Evolutionary conservation across 2,329 filamentous ascomycete species (phyloP).

Genomic region (Cryphonectria carpinicola): DNA sequence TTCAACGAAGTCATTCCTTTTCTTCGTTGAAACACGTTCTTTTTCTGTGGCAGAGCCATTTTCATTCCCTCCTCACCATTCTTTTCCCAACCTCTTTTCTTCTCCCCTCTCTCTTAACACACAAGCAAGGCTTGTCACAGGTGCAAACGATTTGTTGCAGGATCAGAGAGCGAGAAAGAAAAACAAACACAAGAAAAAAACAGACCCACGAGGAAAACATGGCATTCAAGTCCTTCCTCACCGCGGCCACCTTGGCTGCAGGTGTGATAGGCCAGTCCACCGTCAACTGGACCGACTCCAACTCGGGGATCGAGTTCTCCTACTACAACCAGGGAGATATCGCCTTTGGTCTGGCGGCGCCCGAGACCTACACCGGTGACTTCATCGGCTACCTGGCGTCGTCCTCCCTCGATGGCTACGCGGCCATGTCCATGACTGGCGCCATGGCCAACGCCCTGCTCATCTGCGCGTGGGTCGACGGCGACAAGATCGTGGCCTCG

Average conservation of each 20-base stretch:
- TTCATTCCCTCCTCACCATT: constrained; percentile 21
- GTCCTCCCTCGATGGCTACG: constrained; percentile 50
- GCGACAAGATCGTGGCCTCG: constrained; percentile 39
- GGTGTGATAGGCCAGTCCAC: constrained; percentile 23
- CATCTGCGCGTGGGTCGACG: constrained; percentile 49
- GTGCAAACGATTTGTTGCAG: constrained; percentile 12
- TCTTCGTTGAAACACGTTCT: constrained; percentile 25
- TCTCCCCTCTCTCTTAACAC: too few species aligned
- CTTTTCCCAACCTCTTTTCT: constrained; percentile 13
- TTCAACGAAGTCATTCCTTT: constrained; percentile 28
- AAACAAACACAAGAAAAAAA: background rate
- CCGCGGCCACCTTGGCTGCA: constrained; percentile 26
- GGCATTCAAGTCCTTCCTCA: constrained; percentile 22
- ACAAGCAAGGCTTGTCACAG: constrained; percentile 15
- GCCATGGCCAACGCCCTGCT: constrained; percentile 50
- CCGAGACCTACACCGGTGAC: constrained; percentile 52
- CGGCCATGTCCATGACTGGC: constrained; percentile 49
- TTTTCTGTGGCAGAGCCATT: constrained; percentile 28
- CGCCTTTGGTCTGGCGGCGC: constrained; percentile 54
- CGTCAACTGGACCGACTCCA: constrained; percentile 24
- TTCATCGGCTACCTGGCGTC: constrained; percentile 58
- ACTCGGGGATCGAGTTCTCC: constrained; percentile 27
- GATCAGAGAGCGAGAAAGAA: background rate
- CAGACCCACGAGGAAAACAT: constrained; percentile 2
- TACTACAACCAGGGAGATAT: constrained; percentile 28